Percentiles rank a stretch among this genome's conserved stretches.
These are phyloP conservation scores for Sphagnum tenellum DNA, from an alignment of 225 moss, liverwort and hornwort genomes.

Conservation along the genomic window DNA sequence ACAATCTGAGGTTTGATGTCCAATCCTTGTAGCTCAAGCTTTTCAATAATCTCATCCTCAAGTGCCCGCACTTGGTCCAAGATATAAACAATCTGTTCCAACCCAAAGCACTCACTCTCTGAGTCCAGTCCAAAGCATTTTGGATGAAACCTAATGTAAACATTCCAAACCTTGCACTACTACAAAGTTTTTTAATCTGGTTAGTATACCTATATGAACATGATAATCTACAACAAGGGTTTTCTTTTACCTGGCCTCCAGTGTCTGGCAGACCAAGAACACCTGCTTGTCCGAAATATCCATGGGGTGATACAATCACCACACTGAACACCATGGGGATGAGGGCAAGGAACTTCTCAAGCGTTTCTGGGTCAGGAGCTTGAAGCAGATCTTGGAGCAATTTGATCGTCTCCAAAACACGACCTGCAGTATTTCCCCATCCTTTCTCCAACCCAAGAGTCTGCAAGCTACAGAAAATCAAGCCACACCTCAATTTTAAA, in stretches of 20 bases:
- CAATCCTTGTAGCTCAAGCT: conserved; percentile 62
- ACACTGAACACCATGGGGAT: conserved; percentile 85
- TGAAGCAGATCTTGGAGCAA: conserved; percentile 74
- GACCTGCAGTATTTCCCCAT: conserved; percentile 42
- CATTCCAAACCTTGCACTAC: neutral
- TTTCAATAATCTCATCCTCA: conserved; percentile 78
- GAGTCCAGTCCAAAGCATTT: conserved; percentile 2
- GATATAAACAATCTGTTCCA: conserved; percentile 58
- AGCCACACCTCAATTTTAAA: conserved; percentile 7
- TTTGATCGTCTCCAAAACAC: conserved; percentile 52
- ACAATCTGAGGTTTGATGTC: conserved; percentile 65
- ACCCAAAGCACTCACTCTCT: conserved; percentile 9
- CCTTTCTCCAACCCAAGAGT: conserved; percentile 42
- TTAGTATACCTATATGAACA: conserved; percentile 13
- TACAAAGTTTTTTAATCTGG: neutral
- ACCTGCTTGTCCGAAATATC: conserved; percentile 85
- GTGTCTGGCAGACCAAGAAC: conserved; percentile 91
- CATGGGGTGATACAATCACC: conserved; percentile 85
- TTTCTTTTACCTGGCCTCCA: conserved; percentile 70
- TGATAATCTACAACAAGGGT: neutral
- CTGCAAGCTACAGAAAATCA: conserved; percentile 18
- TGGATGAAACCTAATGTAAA: neutral
- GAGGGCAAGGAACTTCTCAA: conserved; percentile 65
- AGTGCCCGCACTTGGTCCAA: conserved; percentile 90
- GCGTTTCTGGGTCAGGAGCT: conserved; percentile 69